phyloP scores from a whole-genome alignment of 352 stramenopile genomes.

The Globisporangium carolinianum region DNA sequence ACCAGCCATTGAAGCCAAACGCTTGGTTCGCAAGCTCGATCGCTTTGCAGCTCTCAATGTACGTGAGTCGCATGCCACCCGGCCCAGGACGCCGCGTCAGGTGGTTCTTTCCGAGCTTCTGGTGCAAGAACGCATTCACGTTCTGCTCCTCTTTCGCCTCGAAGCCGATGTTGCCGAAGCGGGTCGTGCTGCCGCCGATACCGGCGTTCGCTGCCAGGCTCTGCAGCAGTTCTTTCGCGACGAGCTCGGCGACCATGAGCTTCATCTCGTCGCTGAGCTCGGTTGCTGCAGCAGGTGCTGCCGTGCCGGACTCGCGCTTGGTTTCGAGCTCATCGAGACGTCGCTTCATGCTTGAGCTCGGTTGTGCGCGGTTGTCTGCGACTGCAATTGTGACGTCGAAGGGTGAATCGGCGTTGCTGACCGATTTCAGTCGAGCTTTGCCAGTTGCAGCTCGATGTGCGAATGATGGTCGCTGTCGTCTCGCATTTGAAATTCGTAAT shows the following conservation, averaged over 20 bases:
- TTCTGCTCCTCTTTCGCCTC: conserved; percentile 32
- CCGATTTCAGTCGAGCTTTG: neutral
- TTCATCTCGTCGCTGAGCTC: conserved; percentile 25
- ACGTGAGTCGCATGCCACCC: conserved; percentile 68
- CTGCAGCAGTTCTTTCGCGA: conserved; percentile 30
- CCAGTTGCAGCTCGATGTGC: neutral
- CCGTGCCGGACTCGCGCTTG: conserved; percentile 9
- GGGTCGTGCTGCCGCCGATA: conserved; percentile 2
- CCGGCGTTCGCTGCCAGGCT: neutral
- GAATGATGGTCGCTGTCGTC: too few species aligned
- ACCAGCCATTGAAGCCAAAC: conserved; percentile 88
- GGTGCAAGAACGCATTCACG: conserved; percentile 67
- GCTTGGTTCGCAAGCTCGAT: conserved; percentile 84
- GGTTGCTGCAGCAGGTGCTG: neutral
- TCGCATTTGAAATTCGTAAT: neutral
- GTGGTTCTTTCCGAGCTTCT: conserved; percentile 79
- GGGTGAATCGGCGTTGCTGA: neutral
- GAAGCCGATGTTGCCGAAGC: conserved; percentile 67
- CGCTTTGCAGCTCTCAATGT: conserved; percentile 87
- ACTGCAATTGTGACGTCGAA: too few species aligned
- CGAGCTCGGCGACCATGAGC: conserved; percentile 27
- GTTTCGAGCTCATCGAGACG: conserved; percentile 18
- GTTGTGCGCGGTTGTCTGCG: too few species aligned
- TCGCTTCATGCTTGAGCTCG: conserved; percentile 28
- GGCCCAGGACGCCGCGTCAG: conserved; percentile 58